Evolutionary conservation across 768 basidiomycete genomes (phyloP), one percentile per base, ranked within the genome.

Genomic region (Lactifluus volemus): DNA sequence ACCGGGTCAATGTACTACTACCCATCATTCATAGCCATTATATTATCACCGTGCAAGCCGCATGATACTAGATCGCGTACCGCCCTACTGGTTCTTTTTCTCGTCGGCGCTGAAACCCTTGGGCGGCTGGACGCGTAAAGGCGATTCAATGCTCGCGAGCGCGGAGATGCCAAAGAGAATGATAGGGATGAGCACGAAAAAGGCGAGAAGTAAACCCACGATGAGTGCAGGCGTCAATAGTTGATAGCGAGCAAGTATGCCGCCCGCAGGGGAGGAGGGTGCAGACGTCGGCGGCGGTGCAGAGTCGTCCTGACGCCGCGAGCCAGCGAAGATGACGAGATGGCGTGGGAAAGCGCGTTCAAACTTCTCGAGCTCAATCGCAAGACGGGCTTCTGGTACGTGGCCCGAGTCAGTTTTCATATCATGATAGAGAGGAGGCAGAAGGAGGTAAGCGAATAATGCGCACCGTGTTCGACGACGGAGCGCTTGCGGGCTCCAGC

Each of bases 221-320:
- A 92, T 88, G 51, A 92, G 77, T 0, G 79, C 86, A 1, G 90
- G 86, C 0, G 88, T 89, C 51, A 92, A 80, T 49, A 90, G 78
- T 69, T 90, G 88, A 71, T 90, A 91, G 38, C 77, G 81, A 63
- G 84, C 79, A 30, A 92, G 78, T 58, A 91, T 83, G 10, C 88
- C 86, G 25, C 79, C 82, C 8, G 74, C 69, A 6, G 78, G 71
- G 1, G 76, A 70, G 17, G 77, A 75, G 11, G 74, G 67, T 55
- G 50, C 25, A 11, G 74, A 67, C 55, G 50, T 25, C 5, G 60
- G 60, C n/a, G 19, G 21, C 4, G 54, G 74, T 69, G 25, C 68
- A 69, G 58, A 67, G 67, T 49, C 69, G 52, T 68, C 65, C 67
- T 81, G 77, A 59, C 80, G 82, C 55, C 76, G 78, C 55, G 70